A percentile compares a stretch with the other conserved stretches of the same genome.
Conservation (phyloP, 2,329 filamentous ascomycete species). For the Teratosphaeria viscida region DNA sequence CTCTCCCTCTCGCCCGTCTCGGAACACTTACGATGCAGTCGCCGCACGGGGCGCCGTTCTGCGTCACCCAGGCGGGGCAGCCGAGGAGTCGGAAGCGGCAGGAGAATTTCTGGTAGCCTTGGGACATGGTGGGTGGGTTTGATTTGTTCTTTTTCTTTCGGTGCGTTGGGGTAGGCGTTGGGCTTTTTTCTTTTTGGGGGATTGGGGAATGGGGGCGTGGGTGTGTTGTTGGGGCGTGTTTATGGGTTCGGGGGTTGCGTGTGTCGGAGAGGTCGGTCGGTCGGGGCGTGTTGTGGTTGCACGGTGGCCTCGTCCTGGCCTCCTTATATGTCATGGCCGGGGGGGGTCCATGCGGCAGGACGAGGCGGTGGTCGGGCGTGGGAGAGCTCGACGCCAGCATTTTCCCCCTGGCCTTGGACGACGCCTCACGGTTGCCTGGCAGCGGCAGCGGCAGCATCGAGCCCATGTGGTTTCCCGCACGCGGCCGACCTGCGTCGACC, state of each 20-base stretch:
- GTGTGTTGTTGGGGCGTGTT: no score
- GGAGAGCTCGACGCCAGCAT: not conserved
- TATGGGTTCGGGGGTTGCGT: no score
- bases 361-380: not conserved
- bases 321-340: not conserved
- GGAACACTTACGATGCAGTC: conserved; percentile 11
- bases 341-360: not conserved
- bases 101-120: conserved; percentile 10
- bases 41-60: conserved; percentile 15
- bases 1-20: not conserved
- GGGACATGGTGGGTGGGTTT: not conserved
- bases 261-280: no score
- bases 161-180: no score
- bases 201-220: no score
- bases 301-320: not conserved
- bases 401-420: no score
- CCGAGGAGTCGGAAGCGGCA: conserved; percentile 7
- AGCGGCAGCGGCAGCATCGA: no score
- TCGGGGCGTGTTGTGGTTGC: not conserved
- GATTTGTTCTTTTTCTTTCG: no score
- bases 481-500: no score
- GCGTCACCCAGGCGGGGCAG: conserved; percentile 7
- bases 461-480: no score
- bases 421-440: no score
- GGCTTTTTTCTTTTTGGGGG: no score